Base-by-base conservation (phyloP, 306 rosid species). In the Crotalaria pallida region DNA sequence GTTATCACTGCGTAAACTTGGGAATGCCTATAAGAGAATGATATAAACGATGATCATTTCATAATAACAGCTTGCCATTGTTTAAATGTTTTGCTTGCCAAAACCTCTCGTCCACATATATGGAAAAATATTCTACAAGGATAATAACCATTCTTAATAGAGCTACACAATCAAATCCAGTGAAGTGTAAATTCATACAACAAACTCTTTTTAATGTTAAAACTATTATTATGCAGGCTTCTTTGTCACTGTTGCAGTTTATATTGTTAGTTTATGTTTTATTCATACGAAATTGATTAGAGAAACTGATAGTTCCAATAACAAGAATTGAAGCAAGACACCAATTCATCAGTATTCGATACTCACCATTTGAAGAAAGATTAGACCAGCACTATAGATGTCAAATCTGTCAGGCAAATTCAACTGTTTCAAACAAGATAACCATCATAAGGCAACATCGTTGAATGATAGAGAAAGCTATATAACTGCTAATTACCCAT, bases 361-460 rank as follows among this genome's bases (percentile, higher is more conserved):
- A 79, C 93, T 90, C 77, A 90, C 96, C 97, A 93, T 93, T 81
- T 93, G 97, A 60, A 93, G 86, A 79, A 93, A 93, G 75, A 90
- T 88, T 79, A 93, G 88, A 59, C 96, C 98, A n/a, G 96, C 53
- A 75, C 98, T 90, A 68, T 93, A 88, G 87, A 93, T 88, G 55
- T 93, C 97, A 0, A 93, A 93, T 78, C 96, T 87, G 80, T 93
- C 98, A 0, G 98, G 98, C 26, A 83, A 84, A 67, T 93, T 93
- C 90, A 93, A 61, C 98, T 93, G 96, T 79, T 79, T 29, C 78
- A 79, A 62, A 79, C 64, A 74, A 74, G 43, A 77, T 58, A 48
- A 71, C 65, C 58, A 77, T 44, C 21, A 61, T 55, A 61, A 48
- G 73, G 53, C 15, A 76, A 49, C 59, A 73, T 69, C 65, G 44